phyloP scores from a whole-genome alignment of 345 rosid genomes.

The Corchorus capsularis region DNA sequence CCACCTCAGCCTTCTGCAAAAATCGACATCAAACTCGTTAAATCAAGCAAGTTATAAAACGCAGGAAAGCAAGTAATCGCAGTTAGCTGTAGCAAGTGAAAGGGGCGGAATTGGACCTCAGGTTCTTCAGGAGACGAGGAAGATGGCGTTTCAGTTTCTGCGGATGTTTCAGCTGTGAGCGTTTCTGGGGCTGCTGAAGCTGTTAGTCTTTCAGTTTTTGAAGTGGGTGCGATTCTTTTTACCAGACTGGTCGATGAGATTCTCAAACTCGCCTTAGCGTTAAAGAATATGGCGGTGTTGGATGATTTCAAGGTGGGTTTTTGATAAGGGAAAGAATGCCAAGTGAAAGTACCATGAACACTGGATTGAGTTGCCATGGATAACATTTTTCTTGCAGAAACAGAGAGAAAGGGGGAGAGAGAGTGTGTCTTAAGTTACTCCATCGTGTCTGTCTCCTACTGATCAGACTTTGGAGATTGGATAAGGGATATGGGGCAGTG shows the following conservation, averaged over 20 bases:
- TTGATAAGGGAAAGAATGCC: conserved; percentile 25
- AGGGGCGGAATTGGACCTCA: conserved; percentile 27
- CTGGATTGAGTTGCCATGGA: conserved; percentile 47
- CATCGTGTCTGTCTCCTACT: conserved; percentile 9
- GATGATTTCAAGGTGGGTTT: conserved; percentile 20
- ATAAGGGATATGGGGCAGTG: conserved; percentile 32
- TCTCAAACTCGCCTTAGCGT: neutral
- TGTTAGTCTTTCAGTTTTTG: conserved; percentile 35
- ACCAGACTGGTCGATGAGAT: conserved; percentile 10
- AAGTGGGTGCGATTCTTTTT: conserved; percentile 31
- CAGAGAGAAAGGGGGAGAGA: conserved; percentile 7
- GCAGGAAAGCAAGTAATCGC: neutral
- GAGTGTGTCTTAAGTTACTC: conserved; percentile 3
- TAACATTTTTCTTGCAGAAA: conserved; percentile 35
- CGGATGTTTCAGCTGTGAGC: conserved; percentile 38
- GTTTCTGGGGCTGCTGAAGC: conserved; percentile 53
- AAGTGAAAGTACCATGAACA: conserved; percentile 26
- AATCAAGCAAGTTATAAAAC: neutral
- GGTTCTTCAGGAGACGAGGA: conserved; percentile 28
- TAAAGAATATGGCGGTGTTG: conserved; percentile 19
- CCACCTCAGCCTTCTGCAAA: conserved; percentile 40
- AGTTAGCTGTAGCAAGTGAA: conserved; percentile 6
- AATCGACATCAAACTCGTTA: neutral
- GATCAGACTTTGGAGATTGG: conserved; percentile 32
- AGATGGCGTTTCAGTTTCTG: conserved; percentile 22